Base-by-base conservation (phyloP, 257 asterid genomes). In the Rehmannia glutinosa region DNA sequence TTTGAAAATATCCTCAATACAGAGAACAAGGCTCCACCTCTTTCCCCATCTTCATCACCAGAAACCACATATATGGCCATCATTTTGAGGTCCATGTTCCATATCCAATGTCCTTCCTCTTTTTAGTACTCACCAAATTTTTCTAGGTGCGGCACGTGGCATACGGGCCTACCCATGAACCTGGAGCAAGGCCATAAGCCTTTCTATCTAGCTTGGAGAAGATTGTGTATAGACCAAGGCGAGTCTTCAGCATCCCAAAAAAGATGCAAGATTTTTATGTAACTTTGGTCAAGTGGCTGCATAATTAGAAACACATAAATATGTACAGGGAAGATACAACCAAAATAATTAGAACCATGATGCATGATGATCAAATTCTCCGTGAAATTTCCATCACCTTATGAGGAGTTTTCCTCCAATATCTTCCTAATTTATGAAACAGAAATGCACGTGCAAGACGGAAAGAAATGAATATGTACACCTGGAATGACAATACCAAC, bases 101-200 rank as follows among this genome's bases (percentile, higher is more conserved):
- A n/a, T n/a, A n/a, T 30, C 50, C 75, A 33, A 46, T 67, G 33
- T 81, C 87, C 51, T 76, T 77, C n/a, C n/a, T n/a, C 62, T 54
- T 82, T 75, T 75, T 82, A 70, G 61, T 21, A 20, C 86, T 83
- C 67, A 78, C 66, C 85, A 92, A 71, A 68, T 83, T 81, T 80
- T 90, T 97, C 98, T 96, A 92, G 32, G 98, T 86, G 59, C 98
- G 97, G 54, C 96, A 90, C 90, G 88, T 84, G 59, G 98, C 98
- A 78, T 92, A 92, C 0, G 98, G 98, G 21, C 98, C 97, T 23
- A 92, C 87, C 98, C 98, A 92, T 50, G 98, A 89, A 46, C 98
- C 98, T 6, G 92, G 89, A 69, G 98, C 85, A 71, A 92, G 95
- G 38, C 91, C 97, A 69, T 87, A 92, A 36, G 83, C 80, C 75